Conservation (phyloP, 2,329 filamentous ascomycete genomes). For the Aspergillus ochraceoroseus region DNA sequence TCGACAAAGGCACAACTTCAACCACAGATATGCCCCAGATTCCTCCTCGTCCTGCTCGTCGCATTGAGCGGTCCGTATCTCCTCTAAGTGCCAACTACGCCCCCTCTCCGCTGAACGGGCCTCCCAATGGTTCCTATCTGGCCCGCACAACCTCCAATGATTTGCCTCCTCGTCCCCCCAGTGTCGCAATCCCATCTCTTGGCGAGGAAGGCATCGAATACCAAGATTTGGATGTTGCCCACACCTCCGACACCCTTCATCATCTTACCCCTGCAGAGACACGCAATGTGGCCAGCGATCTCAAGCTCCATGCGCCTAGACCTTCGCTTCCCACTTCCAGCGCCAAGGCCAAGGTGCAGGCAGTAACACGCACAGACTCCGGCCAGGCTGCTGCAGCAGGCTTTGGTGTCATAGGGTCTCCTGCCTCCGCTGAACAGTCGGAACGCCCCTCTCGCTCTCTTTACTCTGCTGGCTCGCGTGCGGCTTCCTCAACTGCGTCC, state of each 20-base stretch:
- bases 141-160: constrained; percentile 35
- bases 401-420: constrained; percentile 59
- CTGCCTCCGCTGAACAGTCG: constrained; percentile 46
- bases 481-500: constrained; percentile 44
- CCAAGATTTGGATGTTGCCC: constrained; percentile 54
- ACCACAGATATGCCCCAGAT: constrained; percentile 60
- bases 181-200: constrained; percentile 75
- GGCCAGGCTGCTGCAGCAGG: constrained; percentile 77
- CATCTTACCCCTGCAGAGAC: constrained; percentile 62
- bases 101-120: constrained; percentile 78
- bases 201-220: constrained; percentile 91
- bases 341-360: constrained; percentile 75
- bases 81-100: constrained; percentile 74
- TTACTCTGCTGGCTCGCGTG: constrained; percentile 58
- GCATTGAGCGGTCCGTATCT: constrained; percentile 68
- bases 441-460: constrained; percentile 53
- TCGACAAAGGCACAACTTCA: constrained; percentile 41
- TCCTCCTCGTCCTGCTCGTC: constrained; percentile 69
- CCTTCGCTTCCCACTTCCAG: constrained; percentile 76
- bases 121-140: constrained; percentile 41
- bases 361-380: constrained; percentile 89
- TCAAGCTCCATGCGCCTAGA: constrained; percentile 84
- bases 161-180: constrained; percentile 58
- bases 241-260: constrained; percentile 42
- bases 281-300: constrained; percentile 69